Conservation (phyloP, 1,139 yeast species). For the Sugiyamaella neomexicana region DNA sequence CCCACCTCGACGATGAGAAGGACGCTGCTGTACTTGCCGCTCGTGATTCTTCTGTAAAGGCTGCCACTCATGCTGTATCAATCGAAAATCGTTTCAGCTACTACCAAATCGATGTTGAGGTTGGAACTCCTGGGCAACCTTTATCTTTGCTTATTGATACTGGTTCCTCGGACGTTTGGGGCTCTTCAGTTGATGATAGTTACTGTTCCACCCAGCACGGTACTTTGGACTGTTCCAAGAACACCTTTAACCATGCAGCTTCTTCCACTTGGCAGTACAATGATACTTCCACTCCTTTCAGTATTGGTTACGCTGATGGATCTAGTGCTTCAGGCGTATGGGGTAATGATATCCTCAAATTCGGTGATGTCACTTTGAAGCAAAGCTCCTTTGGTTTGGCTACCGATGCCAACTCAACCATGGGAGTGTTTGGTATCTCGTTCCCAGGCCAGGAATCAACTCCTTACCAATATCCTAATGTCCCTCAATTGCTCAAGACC, state of each 20-base stretch:
- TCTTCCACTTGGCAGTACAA: conserved; percentile 27
- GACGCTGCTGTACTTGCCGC: not conserved
- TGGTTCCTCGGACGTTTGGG: conserved; percentile 26
- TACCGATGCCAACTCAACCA: conserved; percentile 46
- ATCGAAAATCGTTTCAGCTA: conserved; percentile 33
- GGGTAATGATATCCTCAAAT: conserved; percentile 48
- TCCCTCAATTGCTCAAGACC: conserved; percentile 43
- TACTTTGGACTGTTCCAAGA: conserved; percentile 9
- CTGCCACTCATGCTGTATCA: not conserved
- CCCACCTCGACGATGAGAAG: not conserved
- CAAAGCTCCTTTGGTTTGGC: conserved; percentile 51
- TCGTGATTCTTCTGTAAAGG: not conserved
- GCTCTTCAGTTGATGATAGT: not conserved
- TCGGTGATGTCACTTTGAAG: conserved; percentile 42
- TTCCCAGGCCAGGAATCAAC: conserved; percentile 40
- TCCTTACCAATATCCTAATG: conserved; percentile 28
- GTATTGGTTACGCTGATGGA: conserved; percentile 34
- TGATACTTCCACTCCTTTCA: conserved; percentile 24
- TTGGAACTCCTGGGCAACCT: conserved; percentile 23
- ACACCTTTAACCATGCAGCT: conserved; percentile 27
- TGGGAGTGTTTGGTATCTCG: conserved; percentile 56
- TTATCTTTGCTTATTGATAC: conserved; percentile 21
- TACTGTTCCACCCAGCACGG: conserved; percentile 13
- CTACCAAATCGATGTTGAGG: conserved; percentile 41
- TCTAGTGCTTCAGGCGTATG: conserved; percentile 46